Evolutionary conservation across 257 asterid genomes (phyloP).

Genomic region (Jaltomata sinuosa): DNA sequence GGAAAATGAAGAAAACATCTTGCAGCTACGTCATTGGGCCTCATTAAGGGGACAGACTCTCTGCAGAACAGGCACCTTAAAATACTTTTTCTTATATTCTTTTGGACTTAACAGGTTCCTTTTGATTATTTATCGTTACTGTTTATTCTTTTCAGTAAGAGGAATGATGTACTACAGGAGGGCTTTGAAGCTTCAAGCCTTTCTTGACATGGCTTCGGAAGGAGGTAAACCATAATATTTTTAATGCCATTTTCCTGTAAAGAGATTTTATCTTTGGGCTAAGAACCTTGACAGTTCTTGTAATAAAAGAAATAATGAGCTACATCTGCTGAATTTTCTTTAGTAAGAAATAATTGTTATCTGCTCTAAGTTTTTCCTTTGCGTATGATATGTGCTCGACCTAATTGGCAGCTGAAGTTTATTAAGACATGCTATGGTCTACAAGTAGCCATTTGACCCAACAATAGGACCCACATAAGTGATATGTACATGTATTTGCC

Average conservation of each 20-base stretch:
- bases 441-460: background rate
- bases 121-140: background rate
- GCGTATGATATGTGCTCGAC: background rate
- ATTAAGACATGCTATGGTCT: background rate
- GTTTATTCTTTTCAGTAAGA: constrained; percentile 48
- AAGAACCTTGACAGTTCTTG: background rate
- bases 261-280: background rate
- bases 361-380: background rate
- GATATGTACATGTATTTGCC: background rate
- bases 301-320: background rate
- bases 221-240: constrained; percentile 37
- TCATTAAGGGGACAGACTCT: constrained; percentile 99
- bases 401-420: background rate
- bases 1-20: constrained; percentile 81
- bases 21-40: constrained; percentile 98
- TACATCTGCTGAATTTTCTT: background rate
- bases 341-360: background rate
- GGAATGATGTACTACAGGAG: constrained; percentile 99
- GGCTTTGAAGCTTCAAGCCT: constrained; percentile 97
- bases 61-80: constrained; percentile 68
- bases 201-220: constrained; percentile 95
- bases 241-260: background rate
- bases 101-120: background rate
- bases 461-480: background rate
- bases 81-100: background rate